These are phyloP conservation scores for Phytopythium oedochilum DNA, from an alignment of 352 stramenopile genomes.

Conservation along the genomic window DNA sequence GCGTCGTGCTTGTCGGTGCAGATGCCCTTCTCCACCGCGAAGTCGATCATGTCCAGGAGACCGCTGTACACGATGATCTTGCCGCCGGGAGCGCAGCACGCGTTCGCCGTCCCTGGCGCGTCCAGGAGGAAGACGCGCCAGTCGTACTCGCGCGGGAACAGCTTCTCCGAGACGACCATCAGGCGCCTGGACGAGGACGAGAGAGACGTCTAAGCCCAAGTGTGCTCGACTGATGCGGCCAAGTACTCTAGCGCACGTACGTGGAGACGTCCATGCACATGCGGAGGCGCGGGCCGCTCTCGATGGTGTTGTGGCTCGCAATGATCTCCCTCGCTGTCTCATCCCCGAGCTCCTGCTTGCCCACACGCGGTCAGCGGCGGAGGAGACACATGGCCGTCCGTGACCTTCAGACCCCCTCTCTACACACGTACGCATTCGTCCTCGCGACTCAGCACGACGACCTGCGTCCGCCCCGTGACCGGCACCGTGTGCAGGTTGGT, in stretches of 20 bases:
- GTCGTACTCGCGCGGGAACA: conserved; percentile 63
- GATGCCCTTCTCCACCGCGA: conserved; percentile 49
- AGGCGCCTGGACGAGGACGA: conserved; percentile 31
- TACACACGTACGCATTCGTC: conserved; percentile 54
- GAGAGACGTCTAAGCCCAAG: too few species aligned
- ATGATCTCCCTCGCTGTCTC: conserved; percentile 39
- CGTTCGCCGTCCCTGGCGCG: conserved; percentile 40
- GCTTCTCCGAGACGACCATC: conserved; percentile 50
- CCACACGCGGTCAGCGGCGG: too few species aligned
- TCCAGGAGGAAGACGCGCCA: conserved; percentile 61
- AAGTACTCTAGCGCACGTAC: conserved; percentile 35
- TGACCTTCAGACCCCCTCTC: too few species aligned
- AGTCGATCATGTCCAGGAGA: conserved; percentile 64
- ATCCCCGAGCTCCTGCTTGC: conserved; percentile 44
- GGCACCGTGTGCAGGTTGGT: conserved; percentile 66
- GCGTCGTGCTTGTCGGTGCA: conserved; percentile 55
- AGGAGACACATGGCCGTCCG: too few species aligned
- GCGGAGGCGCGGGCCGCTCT: conserved; percentile 34
- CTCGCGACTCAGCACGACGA: conserved; percentile 57
- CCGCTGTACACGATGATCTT: conserved; percentile 72
- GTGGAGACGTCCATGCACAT: conserved; percentile 60
- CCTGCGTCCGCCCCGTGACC: conserved; percentile 59
- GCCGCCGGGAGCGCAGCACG: conserved; percentile 53
- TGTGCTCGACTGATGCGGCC: too few species aligned
- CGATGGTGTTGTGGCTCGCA: conserved; percentile 30